phyloP scores from a whole-genome alignment of 495 filamentous ascomycete species.

The Penicillium silybi region DNA sequence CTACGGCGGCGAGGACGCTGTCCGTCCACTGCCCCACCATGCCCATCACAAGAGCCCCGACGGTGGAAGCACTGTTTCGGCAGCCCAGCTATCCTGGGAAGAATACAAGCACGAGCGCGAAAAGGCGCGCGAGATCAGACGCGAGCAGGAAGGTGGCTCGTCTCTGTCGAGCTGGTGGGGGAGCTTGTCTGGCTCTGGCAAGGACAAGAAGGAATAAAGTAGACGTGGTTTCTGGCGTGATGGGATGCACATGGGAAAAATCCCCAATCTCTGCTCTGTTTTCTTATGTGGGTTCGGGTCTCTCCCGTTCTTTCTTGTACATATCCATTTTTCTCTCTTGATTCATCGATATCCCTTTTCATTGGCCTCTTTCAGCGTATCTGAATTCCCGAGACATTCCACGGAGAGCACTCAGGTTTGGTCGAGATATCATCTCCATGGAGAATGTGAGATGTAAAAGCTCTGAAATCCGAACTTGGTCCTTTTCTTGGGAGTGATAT shows the following conservation, averaged over 20 bases:
- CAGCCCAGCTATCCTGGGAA: conserved; percentile 34
- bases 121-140: conserved; percentile 28
- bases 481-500: too few species aligned
- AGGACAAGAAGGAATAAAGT: conserved; percentile 30
- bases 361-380: background rate
- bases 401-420: too few species aligned
- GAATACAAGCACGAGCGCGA: conserved; percentile 35
- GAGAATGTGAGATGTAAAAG: too few species aligned
- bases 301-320: conserved; percentile 1
- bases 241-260: background rate
- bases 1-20: conserved; percentile 62
- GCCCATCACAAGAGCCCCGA: conserved; percentile 6
- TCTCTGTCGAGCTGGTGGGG: conserved; percentile 20
- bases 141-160: conserved; percentile 10
- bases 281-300: background rate
- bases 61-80: conserved; percentile 3
- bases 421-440: too few species aligned
- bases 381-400: too few species aligned
- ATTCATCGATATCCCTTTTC: background rate
- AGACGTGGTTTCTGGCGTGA: background rate
- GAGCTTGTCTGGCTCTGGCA: conserved; percentile 11
- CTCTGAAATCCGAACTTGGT: too few species aligned
- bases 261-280: background rate
- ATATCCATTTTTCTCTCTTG: background rate
- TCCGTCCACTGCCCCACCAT: conserved; percentile 31